Evolutionary conservation across 2,329 filamentous ascomycete species (phyloP).

Genomic region (Dothidotthia symphoricarpi): DNA sequence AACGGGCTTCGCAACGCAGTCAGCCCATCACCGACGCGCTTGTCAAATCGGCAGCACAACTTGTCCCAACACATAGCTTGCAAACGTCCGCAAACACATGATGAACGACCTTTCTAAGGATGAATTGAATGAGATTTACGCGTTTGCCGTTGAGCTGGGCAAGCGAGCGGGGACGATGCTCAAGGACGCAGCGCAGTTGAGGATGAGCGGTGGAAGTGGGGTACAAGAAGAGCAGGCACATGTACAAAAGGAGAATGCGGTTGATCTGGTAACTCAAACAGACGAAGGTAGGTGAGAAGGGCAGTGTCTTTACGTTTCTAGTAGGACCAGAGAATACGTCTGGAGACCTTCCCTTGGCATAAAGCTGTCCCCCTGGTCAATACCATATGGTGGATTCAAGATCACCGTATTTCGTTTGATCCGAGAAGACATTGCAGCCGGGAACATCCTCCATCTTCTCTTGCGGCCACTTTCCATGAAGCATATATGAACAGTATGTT

Average conservation of each 20-base stretch:
- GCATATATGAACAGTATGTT: not conserved
- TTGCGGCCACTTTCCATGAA: too few relatives aligned
- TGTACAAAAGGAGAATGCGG: constrained; percentile 70
- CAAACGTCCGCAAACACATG: constrained; percentile 5
- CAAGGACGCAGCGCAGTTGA: constrained; percentile 60
- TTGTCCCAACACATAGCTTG: not conserved
- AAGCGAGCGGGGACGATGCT: constrained; percentile 68
- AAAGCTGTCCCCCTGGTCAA: too few relatives aligned
- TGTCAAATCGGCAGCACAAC: not conserved
- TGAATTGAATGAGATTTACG: constrained; percentile 65
- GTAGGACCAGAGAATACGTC: too few relatives aligned
- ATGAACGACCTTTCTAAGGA: constrained; percentile 32
- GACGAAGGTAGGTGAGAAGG: constrained; percentile 60
- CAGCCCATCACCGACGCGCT: constrained; percentile 3
- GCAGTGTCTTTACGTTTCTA: too few relatives aligned
- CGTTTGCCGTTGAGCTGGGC: constrained; percentile 68
- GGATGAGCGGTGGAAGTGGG: constrained; percentile 46
- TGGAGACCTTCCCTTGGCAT: too few relatives aligned
- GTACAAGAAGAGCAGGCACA: constrained; percentile 40
- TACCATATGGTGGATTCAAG: too few relatives aligned
- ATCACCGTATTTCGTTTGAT: too few relatives aligned
- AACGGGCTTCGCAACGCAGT: constrained; percentile 6
- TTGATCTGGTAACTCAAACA: constrained; percentile 75
- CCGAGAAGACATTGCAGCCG: too few relatives aligned
- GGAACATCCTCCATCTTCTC: too few relatives aligned